A percentile compares a stretch with the other conserved stretches of the same genome.
These are phyloP conservation scores for Aspergillus cavernicola DNA, from an alignment of 495 filamentous ascomycete genomes.

Conservation along the genomic window DNA sequence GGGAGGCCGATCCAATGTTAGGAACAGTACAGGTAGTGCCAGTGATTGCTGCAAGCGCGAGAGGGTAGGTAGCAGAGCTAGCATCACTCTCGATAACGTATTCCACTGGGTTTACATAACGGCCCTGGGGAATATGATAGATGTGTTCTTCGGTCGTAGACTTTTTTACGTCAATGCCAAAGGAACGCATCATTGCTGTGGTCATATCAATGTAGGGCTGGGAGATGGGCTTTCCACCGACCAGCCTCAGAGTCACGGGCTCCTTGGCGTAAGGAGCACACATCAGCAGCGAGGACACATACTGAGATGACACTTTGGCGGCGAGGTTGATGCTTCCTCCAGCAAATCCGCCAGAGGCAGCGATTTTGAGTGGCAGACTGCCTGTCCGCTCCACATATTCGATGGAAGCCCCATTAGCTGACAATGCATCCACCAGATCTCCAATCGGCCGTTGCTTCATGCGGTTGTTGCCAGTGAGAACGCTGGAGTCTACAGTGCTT, in stretches of 20 bases:
- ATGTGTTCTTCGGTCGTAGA: constrained; percentile 76
- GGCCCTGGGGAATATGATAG: constrained; percentile 86
- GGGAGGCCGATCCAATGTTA: constrained; percentile 86
- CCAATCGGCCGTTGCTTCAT: constrained; percentile 97
- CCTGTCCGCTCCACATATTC: constrained; percentile 74
- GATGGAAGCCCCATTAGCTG: constrained; percentile 75
- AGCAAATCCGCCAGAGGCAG: constrained; percentile 79
- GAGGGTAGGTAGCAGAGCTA: constrained; percentile 94
- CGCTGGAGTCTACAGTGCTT: constrained; percentile 57
- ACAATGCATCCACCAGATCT: constrained; percentile 87
- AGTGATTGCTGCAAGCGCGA: constrained; percentile 91
- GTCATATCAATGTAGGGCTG: constrained; percentile 99
- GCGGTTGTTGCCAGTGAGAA: constrained; percentile 88
- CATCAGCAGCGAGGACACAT: constrained; percentile 95
- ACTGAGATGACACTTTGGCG: constrained; percentile 94
- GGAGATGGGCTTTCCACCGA: constrained; percentile 93
- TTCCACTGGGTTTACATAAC: constrained; percentile 78
- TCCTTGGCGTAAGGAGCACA: constrained; percentile 94
- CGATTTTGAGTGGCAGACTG: constrained; percentile 79
- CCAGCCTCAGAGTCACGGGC: constrained; percentile 82
- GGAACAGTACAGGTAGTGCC: constrained; percentile 93
- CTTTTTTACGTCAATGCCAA: constrained; percentile 76
- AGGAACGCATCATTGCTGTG: constrained; percentile 92
- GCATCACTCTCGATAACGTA: constrained; percentile 97
- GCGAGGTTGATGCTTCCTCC: constrained; percentile 89